Conservation (phyloP, 2,329 filamentous ascomycete species). For the Colletotrichum shisoi region DNA sequence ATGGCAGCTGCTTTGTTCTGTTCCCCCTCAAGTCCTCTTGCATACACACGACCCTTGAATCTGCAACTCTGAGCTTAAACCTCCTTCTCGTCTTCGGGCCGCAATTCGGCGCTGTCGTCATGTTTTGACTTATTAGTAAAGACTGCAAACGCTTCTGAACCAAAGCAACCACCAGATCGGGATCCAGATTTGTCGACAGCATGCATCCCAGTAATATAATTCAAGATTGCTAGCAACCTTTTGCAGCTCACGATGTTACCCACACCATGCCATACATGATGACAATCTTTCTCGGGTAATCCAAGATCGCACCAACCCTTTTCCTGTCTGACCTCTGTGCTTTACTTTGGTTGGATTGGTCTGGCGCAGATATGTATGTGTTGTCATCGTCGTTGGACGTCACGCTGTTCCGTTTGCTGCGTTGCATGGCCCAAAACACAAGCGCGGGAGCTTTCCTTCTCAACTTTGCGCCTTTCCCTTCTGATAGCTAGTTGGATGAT, state of each 20-base stretch:
- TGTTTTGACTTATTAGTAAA: not conserved
- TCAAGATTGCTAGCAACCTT: not conserved
- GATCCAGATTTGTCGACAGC: not conserved
- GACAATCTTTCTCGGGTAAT: not conserved
- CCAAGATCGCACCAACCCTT: not conserved
- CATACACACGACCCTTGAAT: not conserved
- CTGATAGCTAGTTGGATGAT: not conserved
- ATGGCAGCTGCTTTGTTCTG: slow-evolving; percentile 8
- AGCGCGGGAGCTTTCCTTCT: not conserved
- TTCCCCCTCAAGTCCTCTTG: not conserved
- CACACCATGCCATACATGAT: not conserved
- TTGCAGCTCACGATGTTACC: not conserved
- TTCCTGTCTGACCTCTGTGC: not conserved
- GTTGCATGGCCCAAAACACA: not conserved
- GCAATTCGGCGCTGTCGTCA: not conserved
- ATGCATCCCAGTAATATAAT: not conserved
- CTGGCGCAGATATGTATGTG: not conserved
- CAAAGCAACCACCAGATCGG: not conserved
- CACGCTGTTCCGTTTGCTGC: too few relatives aligned
- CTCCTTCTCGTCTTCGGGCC: not conserved
- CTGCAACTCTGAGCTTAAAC: not conserved
- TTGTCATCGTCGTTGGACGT: not conserved
- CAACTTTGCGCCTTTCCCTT: not conserved
- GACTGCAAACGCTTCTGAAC: not conserved
- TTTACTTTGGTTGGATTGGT: too few relatives aligned